phyloP scores from a whole-genome alignment of 208 protist species.

The Crithidia brevicula region DNA sequence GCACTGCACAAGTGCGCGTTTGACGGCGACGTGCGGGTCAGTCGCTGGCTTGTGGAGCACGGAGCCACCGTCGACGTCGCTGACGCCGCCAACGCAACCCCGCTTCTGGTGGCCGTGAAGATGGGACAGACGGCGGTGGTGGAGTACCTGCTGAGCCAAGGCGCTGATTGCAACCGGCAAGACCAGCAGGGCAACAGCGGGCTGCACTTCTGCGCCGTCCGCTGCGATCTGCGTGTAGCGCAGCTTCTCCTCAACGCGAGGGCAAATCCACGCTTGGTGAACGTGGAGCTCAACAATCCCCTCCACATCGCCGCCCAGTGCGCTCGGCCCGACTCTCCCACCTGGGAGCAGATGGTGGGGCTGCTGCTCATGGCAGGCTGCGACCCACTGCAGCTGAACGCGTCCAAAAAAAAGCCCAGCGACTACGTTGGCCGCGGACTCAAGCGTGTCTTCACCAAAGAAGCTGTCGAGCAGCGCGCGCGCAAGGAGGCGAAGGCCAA shows the following conservation, averaged over 20 bases:
- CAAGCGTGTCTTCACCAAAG: constrained; percentile 79
- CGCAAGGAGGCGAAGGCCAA: constrained; percentile 33
- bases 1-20: constrained; percentile 92
- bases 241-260: constrained; percentile 71
- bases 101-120: constrained; percentile 90
- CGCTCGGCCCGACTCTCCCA: constrained; percentile 75
- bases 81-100: constrained; percentile 74
- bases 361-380: constrained; percentile 75
- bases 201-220: constrained; percentile 88
- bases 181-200: constrained; percentile 81
- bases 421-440: constrained; percentile 82
- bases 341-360: constrained; percentile 85
- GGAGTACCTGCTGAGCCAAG: constrained; percentile 75
- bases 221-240: constrained; percentile 81
- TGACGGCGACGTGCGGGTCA: constrained; percentile 89
- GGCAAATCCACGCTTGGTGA: constrained; percentile 65
- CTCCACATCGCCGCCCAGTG: constrained; percentile 84
- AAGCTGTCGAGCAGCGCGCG: constrained; percentile 62
- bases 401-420: constrained; percentile 73
- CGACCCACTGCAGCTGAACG: constrained; percentile 78
- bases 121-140: constrained; percentile 84
- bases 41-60: constrained; percentile 88
- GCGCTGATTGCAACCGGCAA: constrained; percentile 69
- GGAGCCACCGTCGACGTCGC: constrained; percentile 79
- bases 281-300: constrained; percentile 81